phyloP scores from a whole-genome alignment of 495 filamentous ascomycete genomes.

The Podospora appendiculata region DNA sequence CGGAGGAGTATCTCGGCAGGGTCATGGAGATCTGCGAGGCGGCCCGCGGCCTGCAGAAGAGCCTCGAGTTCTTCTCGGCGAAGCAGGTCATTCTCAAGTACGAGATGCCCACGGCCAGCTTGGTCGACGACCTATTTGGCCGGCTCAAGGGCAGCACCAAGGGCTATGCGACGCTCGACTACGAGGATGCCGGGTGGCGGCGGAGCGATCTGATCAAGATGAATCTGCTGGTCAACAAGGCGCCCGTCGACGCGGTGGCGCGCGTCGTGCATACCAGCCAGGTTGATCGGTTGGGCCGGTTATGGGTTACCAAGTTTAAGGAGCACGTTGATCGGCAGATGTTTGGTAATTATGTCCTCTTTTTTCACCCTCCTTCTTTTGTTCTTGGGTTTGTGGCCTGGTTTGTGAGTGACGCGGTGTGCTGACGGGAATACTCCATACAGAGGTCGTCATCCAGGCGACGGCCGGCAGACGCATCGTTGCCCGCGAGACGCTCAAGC shows the following conservation, averaged over 20 bases:
- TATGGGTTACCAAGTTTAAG: conserved; percentile 96
- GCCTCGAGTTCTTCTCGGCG: conserved; percentile 83
- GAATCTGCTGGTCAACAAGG: conserved; percentile 86
- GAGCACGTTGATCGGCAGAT: conserved; percentile 92
- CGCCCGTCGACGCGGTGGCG: conserved; percentile 88
- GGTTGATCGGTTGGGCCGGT: conserved; percentile 62
- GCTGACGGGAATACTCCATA: background rate
- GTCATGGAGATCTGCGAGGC: conserved; percentile 92
- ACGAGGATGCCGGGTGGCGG: conserved; percentile 89
- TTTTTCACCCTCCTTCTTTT: background rate
- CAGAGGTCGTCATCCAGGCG: conserved; percentile 89
- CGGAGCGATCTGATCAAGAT: conserved; percentile 77
- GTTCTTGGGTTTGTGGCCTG: background rate
- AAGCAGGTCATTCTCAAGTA: conserved; percentile 95
- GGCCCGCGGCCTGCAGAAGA: conserved; percentile 79
- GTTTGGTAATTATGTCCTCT: conserved; percentile 41
- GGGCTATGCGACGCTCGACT: conserved; percentile 74
- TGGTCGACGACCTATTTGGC: conserved; percentile 97
- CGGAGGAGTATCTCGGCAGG: conserved; percentile 87
- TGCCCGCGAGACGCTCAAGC: conserved; percentile 91
- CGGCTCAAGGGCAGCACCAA: conserved; percentile 84
- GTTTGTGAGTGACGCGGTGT: background rate
- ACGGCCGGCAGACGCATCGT: conserved; percentile 76
- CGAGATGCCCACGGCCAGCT: conserved; percentile 72
- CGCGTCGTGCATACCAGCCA: conserved; percentile 79